These are phyloP conservation scores for Suillus subluteus DNA, from an alignment of 768 basidiomycete genomes.

Conservation along the genomic window DNA sequence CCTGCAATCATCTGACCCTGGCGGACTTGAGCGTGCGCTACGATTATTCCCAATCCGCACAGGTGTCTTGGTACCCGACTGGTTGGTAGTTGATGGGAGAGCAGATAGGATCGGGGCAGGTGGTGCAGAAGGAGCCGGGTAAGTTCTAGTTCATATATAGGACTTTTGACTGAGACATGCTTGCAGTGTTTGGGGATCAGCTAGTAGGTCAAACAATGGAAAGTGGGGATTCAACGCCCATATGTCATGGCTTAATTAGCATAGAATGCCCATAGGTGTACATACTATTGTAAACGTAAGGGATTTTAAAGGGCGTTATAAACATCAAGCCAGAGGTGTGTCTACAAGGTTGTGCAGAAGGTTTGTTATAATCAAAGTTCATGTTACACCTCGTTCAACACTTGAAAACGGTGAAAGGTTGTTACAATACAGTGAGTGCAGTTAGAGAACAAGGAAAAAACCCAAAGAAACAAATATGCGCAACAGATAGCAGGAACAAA, in stretches of 20 bases:
- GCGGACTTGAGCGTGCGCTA: conserved; percentile 66
- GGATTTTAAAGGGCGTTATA: conserved; percentile 14
- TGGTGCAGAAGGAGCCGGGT: conserved; percentile 82
- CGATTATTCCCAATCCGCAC: conserved; percentile 87
- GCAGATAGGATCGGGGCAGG: conserved; percentile 67
- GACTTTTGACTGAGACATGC: conserved; percentile 14
- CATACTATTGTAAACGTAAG: conserved; percentile 38
- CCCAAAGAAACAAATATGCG: conserved; percentile 74
- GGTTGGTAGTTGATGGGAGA: conserved; percentile 62
- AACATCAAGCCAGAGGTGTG: conserved; percentile 9
- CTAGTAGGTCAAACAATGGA: conserved; percentile 16
- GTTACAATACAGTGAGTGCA: conserved; percentile 86
- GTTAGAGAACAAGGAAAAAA: conserved; percentile 44
- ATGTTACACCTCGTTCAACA: conserved; percentile 60
- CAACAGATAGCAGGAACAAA: conserved; percentile 78
- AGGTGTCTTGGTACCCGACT: conserved; percentile 76
- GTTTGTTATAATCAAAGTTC: conserved; percentile 46
- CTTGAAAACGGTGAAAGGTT: conserved; percentile 53
- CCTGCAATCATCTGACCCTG: conserved; percentile 57
- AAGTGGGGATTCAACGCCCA: conserved; percentile 50
- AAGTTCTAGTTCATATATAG: conserved; percentile 26
- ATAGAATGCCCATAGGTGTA: conserved; percentile 35
- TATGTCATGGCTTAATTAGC: conserved; percentile 54
- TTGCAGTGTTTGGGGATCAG: conserved; percentile 36
- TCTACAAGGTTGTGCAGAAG: conserved; percentile 13